These are phyloP conservation scores for Allium fistulosum DNA, from an alignment of 106 monocot species.

Conservation along the genomic window DNA sequence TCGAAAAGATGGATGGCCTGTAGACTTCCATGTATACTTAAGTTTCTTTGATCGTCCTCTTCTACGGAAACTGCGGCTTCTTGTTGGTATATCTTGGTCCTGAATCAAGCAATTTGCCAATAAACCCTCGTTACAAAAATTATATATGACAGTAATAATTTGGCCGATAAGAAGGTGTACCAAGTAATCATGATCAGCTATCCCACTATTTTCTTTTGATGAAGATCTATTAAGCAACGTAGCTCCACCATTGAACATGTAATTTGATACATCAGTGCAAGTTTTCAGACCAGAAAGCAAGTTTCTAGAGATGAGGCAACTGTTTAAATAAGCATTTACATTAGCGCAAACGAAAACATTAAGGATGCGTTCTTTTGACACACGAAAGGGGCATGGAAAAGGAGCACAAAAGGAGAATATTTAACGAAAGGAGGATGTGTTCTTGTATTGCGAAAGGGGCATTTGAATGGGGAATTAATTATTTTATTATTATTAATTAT, in stretches of 20 bases:
- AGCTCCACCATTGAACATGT: constrained; percentile 64
- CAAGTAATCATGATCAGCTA: constrained; percentile 48
- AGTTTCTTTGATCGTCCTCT: constrained; percentile 68
- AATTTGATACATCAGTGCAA: constrained; percentile 73
- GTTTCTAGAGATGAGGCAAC: constrained; percentile 96
- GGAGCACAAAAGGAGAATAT: no score
- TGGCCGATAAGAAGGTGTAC: constrained; percentile 17
- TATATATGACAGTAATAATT: neutral
- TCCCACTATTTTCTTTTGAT: constrained; percentile 41
- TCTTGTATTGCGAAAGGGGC: no score
- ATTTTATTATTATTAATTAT: no score
- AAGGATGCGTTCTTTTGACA: no score
- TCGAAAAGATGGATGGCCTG: constrained; percentile 83
- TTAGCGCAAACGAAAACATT: neutral
- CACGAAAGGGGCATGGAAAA: no score
- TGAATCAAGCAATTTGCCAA: neutral
- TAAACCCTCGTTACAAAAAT: neutral
- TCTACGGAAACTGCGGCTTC: constrained; percentile 61
- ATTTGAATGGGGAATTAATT: no score
- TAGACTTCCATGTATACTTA: constrained; percentile 97
- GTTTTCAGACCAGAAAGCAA: constrained; percentile 89
- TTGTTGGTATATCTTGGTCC: constrained; percentile 65
- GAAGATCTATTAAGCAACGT: constrained; percentile 36
- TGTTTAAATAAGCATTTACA: constrained; percentile 21
- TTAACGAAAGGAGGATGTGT: no score